phyloP scores from a whole-genome alignment of 2,329 filamentous ascomycete species.

The Lasiodiplodia citricola region DNA sequence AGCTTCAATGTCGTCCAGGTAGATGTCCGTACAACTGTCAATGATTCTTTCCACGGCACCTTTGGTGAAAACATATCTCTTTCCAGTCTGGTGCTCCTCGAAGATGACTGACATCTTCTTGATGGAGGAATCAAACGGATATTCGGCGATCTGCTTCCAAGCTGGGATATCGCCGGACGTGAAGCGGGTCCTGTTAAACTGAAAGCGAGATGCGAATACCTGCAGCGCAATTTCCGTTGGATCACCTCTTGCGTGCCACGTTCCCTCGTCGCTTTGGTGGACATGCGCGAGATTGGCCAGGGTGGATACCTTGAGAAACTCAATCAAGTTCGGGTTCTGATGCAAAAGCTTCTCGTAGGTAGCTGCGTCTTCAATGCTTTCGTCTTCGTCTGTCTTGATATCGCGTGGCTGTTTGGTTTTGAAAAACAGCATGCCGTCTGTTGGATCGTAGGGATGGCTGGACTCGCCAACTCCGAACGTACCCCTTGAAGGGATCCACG shows the following conservation, averaged over 20 bases:
- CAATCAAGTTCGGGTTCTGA: constrained; percentile 55
- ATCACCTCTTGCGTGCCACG: constrained; percentile 69
- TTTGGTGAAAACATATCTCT: constrained; percentile 63
- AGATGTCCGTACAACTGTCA: constrained; percentile 63
- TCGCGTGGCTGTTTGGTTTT: constrained; percentile 39
- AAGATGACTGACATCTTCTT: constrained; percentile 81
- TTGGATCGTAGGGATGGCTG: constrained; percentile 63
- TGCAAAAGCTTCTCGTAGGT: constrained; percentile 44
- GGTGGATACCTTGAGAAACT: constrained; percentile 67
- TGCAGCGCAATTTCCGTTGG: constrained; percentile 77
- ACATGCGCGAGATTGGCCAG: constrained; percentile 70
- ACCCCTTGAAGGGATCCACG: constrained; percentile 63
- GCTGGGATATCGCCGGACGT: constrained; percentile 44
- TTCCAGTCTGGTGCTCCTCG: constrained; percentile 46
- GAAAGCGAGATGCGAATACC: constrained; percentile 73
- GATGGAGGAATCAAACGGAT: constrained; percentile 74
- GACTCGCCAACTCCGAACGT: constrained; percentile 64
- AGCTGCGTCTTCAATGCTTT: constrained; percentile 25
- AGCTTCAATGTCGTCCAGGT: constrained; percentile 48
- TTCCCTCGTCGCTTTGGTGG: constrained; percentile 55
- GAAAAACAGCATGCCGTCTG: constrained; percentile 45
- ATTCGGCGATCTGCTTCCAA: constrained; percentile 62
- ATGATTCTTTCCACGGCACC: constrained; percentile 74
- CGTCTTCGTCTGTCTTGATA: background rate
- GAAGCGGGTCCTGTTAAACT: constrained; percentile 63